A percentile compares a stretch with the other conserved stretches of the same genome.
Conservation (phyloP, 495 filamentous ascomycete genomes). For the Podospora sp. region DNA sequence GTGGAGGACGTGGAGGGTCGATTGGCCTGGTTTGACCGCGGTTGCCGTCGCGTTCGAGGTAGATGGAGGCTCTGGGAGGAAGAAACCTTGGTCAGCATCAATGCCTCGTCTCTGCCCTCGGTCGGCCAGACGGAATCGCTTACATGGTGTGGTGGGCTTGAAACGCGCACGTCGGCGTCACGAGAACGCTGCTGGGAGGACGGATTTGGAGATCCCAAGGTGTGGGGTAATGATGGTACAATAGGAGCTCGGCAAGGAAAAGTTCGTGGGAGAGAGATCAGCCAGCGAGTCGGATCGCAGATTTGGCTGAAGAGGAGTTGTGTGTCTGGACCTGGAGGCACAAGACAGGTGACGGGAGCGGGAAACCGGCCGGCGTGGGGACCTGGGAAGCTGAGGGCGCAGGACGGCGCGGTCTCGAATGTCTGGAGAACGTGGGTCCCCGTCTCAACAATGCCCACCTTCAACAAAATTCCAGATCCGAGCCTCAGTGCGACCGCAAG, state of each 20-base stretch:
- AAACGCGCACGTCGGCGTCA: conserved; percentile 24
- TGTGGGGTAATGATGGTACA: conserved; percentile 24
- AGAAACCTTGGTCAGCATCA: conserved; percentile 36
- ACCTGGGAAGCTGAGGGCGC: conserved; percentile 7
- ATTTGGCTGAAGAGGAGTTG: conserved; percentile 21
- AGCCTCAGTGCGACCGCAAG: conserved; percentile 19
- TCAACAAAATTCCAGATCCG: conserved; percentile 7
- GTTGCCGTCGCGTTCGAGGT: conserved; percentile 25
- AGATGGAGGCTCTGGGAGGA: conserved; percentile 25
- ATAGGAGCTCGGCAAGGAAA: conserved; percentile 11
- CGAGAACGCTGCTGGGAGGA: conserved; percentile 15
- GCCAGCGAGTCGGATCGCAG: conserved; percentile 20
- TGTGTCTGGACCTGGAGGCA: background rate
- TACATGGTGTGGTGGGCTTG: conserved; percentile 32
- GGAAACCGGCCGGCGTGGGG: background rate
- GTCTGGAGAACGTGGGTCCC: conserved; percentile 26
- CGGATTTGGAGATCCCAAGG: conserved; percentile 28
- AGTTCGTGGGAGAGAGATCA: conserved; percentile 25
- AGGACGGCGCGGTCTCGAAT: conserved; percentile 11
- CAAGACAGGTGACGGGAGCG: conserved; percentile 4
- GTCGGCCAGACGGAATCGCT: conserved; percentile 24
- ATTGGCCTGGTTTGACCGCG: conserved; percentile 12
- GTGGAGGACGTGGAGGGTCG: background rate
- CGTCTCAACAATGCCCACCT: conserved; percentile 13
- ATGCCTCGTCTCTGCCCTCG: conserved; percentile 22